Evolutionary conservation across 257 asterid species (phyloP).

Genomic region (Solanum gandarillasii): DNA sequence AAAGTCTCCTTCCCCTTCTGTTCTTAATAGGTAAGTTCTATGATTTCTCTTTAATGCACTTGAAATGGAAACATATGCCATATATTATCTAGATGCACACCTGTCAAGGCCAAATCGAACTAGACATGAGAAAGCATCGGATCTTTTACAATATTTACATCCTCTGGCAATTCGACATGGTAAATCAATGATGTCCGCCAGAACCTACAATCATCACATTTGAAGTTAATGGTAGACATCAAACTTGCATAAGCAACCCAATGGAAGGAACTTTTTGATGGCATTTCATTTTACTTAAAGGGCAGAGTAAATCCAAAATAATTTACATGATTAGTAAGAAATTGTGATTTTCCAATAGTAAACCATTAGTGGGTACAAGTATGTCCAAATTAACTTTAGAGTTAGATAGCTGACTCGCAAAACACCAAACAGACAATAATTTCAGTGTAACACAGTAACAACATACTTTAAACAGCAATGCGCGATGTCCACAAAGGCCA

Average conservation of each 20-base stretch:
- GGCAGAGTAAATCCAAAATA: neutral
- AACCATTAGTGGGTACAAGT: neutral
- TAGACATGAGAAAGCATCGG: conserved; percentile 88
- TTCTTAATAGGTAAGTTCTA: neutral
- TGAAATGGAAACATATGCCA: neutral
- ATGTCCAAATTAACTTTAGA: neutral
- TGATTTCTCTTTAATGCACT: neutral
- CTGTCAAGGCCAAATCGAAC: conserved; percentile 84
- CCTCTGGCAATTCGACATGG: conserved; percentile 97
- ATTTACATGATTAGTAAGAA: neutral
- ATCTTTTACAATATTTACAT: conserved; percentile 67
- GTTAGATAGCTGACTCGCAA: neutral
- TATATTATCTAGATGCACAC: conserved; percentile 17
- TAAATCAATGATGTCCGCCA: conserved; percentile 80
- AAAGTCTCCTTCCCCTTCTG: neutral
- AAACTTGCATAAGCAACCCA: neutral
- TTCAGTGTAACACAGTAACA: neutral
- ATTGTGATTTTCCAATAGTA: neutral
- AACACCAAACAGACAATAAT: neutral
- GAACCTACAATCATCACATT: conserved; percentile 45
- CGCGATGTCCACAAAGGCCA: conserved; percentile 81
- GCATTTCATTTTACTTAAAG: neutral
- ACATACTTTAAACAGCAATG: conserved; percentile 76
- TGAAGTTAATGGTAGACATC: conserved; percentile 3
- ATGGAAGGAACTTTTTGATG: neutral